phyloP scores from a whole-genome alignment of 2,329 filamentous ascomycete species.

The Gaeumannomyces tritici region DNA sequence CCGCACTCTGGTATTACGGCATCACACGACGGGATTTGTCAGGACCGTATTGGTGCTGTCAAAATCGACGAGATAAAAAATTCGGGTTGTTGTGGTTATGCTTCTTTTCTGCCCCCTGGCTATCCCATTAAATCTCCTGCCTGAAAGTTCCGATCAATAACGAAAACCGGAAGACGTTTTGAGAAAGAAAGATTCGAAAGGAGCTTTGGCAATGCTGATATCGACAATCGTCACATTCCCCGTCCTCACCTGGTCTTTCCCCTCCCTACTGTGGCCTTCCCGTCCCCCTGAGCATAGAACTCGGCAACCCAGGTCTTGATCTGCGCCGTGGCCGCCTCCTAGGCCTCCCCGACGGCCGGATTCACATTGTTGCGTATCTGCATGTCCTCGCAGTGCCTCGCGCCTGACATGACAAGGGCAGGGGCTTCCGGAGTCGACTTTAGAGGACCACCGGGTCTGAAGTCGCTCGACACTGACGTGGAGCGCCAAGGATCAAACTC shows the following conservation, averaged over 20 bases:
- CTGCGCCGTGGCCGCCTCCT: conserved; percentile 35
- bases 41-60: too few relatives aligned
- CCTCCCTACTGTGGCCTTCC: not conserved
- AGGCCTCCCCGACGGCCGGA: conserved; percentile 30
- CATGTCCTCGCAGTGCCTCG: conserved; percentile 38
- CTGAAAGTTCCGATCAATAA: too few relatives aligned
- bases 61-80: too few relatives aligned
- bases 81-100: too few relatives aligned
- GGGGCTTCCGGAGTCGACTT: conserved; percentile 21
- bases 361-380: conserved; percentile 36
- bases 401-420: conserved; percentile 23
- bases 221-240: not conserved
- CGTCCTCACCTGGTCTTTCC: not conserved
- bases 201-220: not conserved
- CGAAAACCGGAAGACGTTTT: too few relatives aligned
- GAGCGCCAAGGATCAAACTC: conserved; percentile 33
- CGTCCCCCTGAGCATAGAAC: conserved; percentile 23
- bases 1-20: too few relatives aligned
- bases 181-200: too few relatives aligned
- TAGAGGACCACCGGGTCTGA: conserved; percentile 25
- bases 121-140: too few relatives aligned
- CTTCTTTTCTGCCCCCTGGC: too few relatives aligned
- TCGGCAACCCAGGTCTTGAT: conserved; percentile 45
- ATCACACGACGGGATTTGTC: too few relatives aligned
- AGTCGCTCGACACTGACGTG: conserved; percentile 24